A percentile compares a stretch with the other conserved stretches of the same genome.
Evolutionary conservation across 805 yeast genomes (phyloP).

Genomic region (Schwanniomyces polymorphus): DNA sequence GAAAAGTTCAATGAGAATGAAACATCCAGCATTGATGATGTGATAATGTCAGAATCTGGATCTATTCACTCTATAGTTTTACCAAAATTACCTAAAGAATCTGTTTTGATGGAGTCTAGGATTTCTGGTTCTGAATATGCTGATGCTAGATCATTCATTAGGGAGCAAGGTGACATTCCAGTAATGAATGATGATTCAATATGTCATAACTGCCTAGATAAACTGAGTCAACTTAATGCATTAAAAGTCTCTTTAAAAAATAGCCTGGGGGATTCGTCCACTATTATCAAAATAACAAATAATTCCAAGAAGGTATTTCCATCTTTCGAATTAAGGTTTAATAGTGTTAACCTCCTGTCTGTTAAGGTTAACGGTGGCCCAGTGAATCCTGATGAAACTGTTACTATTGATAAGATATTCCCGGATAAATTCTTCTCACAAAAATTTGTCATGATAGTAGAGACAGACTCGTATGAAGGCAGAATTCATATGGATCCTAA

Average conservation of each 20-base stretch:
- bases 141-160: slow-evolving; percentile 18
- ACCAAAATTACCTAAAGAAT: slow-evolving; percentile 30
- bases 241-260: not conserved
- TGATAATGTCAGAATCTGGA: slow-evolving; percentile 7
- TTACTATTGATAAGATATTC: not conserved
- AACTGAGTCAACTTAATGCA: not conserved
- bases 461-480: not conserved
- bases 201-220: too few species aligned
- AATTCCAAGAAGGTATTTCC: not conserved
- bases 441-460: not conserved
- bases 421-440: not conserved
- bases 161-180: not conserved
- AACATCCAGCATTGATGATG: slow-evolving; percentile 7
- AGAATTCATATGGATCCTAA: not conserved
- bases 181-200: too few species aligned
- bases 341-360: not conserved
- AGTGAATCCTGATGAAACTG: not conserved
- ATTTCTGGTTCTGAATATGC: slow-evolving; percentile 16
- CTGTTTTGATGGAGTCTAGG: slow-evolving; percentile 10
- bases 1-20: not conserved
- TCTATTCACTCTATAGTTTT: slow-evolving; percentile 29
- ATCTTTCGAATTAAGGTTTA: not conserved
- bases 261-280: not conserved
- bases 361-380: not conserved
- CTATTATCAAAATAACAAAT: not conserved